These are phyloP conservation scores for Aspergillus neoniger DNA, from an alignment of 2,329 filamentous ascomycete species.

Conservation along the genomic window DNA sequence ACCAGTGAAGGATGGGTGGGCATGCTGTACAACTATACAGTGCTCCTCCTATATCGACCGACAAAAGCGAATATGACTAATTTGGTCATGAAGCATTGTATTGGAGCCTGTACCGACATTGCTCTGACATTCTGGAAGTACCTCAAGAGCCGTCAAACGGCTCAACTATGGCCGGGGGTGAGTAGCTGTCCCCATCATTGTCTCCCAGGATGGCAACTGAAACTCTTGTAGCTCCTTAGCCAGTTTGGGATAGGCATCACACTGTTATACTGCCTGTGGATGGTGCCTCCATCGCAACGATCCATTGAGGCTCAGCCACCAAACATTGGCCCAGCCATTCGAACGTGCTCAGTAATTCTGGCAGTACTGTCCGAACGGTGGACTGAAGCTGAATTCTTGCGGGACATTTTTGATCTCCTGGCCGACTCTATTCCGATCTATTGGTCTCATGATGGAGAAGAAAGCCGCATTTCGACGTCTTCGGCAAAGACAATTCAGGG, in stretches of 20 bases:
- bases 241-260: conserved; percentile 5
- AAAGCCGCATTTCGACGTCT: neutral
- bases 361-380: conserved; percentile 2
- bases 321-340: neutral
- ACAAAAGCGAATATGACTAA: neutral
- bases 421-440: neutral
- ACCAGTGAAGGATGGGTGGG: conserved; percentile 8
- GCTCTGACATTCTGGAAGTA: conserved; percentile 1
- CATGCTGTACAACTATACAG: conserved; percentile 7
- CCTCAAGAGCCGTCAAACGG: conserved; percentile 4
- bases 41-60: conserved; percentile 1
- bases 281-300: neutral
- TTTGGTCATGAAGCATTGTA: neutral
- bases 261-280: neutral
- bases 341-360: neutral
- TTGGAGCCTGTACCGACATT: conserved; percentile 3
- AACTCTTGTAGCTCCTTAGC: neutral
- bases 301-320: neutral
- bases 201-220: neutral
- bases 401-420: conserved; percentile 1
- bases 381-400: neutral
- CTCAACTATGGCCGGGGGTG: conserved; percentile 6
- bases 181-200: neutral
- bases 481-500: neutral
- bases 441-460: neutral